Conservation (phyloP, 2,329 filamentous ascomycete genomes). For the Tothia fuscella region DNA sequence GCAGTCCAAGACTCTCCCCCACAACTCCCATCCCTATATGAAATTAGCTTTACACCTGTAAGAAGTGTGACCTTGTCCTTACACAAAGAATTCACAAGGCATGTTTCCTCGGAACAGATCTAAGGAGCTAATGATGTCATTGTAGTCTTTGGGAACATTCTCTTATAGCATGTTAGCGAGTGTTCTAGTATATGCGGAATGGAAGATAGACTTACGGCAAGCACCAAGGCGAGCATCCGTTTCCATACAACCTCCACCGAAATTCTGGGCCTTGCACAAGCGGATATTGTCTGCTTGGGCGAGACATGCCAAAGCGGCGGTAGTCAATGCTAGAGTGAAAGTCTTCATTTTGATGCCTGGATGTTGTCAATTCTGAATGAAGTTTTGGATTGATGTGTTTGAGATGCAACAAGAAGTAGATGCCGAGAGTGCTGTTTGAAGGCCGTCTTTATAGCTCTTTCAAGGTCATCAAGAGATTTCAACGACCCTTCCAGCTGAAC, state of each 20-base stretch:
- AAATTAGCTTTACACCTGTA: too few relatives aligned
- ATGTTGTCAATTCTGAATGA: too few relatives aligned
- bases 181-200: not conserved
- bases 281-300: not conserved
- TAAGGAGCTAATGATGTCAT: not conserved
- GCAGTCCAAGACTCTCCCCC: not conserved
- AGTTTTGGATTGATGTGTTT: too few relatives aligned
- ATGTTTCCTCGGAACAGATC: not conserved
- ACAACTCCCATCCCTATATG: not conserved
- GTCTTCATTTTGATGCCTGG: conserved; percentile 2
- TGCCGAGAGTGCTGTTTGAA: too few relatives aligned
- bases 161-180: not conserved
- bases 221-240: not conserved
- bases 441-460: too few relatives aligned
- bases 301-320: not conserved
- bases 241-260: not conserved
- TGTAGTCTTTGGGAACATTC: not conserved
- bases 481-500: too few relatives aligned
- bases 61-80: not conserved
- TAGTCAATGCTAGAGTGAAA: not conserved
- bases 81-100: not conserved
- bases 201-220: not conserved
- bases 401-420: too few relatives aligned
- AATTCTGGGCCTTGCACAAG: not conserved
- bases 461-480: too few relatives aligned